Conservation (phyloP, 2,329 filamentous ascomycete species). For the Cercospora janseana region DNA sequence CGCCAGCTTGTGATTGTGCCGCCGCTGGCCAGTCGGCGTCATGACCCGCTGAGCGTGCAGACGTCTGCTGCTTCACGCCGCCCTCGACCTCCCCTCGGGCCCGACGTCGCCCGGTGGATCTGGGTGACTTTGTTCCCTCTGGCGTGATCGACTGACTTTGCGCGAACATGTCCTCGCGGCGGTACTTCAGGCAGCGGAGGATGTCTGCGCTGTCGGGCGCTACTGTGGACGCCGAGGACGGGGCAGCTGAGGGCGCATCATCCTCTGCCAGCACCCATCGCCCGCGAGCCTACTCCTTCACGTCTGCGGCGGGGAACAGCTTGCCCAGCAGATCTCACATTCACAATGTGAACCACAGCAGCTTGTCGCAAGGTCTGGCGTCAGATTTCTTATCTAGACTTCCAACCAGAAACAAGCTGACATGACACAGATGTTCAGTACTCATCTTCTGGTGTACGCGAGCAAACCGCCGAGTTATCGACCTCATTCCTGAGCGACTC, state of each 20-base stretch:
- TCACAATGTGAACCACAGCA: conserved; percentile 33
- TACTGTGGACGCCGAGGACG: conserved; percentile 1
- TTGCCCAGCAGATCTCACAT: conserved; percentile 40
- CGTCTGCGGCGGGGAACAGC: conserved; percentile 21
- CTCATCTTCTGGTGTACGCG: conserved; percentile 40
- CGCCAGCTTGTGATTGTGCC: conserved; percentile 3
- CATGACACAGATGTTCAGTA: conserved; percentile 44
- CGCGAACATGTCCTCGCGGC: conserved; percentile 21
- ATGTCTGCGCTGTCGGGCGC: conserved; percentile 24
- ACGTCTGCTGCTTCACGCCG: not conserved
- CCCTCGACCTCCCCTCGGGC: not conserved
- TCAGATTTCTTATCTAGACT: conserved; percentile 16
- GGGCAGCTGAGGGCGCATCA: conserved; percentile 9
- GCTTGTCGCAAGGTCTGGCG: conserved; percentile 11
- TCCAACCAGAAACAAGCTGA: not conserved
- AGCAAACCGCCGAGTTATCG: conserved; percentile 41
- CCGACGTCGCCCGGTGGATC: not conserved
- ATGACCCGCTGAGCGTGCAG: conserved; percentile 11
- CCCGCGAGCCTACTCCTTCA: conserved; percentile 16
- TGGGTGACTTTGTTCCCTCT: conserved; percentile 5
- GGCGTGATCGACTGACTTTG: conserved; percentile 22
- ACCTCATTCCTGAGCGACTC: conserved; percentile 40
- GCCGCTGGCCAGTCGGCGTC: not conserved
- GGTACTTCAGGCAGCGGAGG: conserved; percentile 26
- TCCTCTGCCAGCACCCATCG: conserved; percentile 7